Evolutionary conservation across 106 monocot genomes (phyloP).

Genomic region (Triglochin maritima): DNA sequence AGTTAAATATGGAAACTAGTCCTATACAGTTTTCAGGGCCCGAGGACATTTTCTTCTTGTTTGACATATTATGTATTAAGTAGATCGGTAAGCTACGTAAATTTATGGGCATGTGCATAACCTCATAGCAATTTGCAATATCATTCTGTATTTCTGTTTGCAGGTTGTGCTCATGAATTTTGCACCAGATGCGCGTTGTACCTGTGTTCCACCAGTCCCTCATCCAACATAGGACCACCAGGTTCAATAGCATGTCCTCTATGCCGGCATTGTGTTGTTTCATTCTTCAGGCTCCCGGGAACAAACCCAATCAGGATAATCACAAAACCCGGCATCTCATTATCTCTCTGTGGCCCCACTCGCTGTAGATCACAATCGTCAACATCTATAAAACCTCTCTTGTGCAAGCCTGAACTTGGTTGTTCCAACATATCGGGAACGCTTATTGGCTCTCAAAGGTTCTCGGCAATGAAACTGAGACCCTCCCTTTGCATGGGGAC

Average conservation of each 20-base stretch:
- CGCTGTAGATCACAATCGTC: not conserved
- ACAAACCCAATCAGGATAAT: conserved; percentile 29
- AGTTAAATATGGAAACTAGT: too few relatives aligned
- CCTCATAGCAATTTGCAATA: not conserved
- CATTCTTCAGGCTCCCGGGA: conserved; percentile 35
- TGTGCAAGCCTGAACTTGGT: not conserved
- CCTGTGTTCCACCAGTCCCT: conserved; percentile 54
- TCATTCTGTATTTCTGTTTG: not conserved
- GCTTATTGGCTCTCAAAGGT: conserved; percentile 5
- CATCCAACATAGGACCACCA: conserved; percentile 27
- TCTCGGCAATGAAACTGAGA: conserved; percentile 7
- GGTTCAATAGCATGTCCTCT: conserved; percentile 73
- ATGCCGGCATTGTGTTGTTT: conserved; percentile 49
- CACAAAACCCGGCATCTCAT: conserved; percentile 28
- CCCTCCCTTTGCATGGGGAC: conserved; percentile 4
- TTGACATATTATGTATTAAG: too few relatives aligned
- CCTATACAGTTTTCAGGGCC: too few relatives aligned
- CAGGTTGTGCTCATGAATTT: conserved; percentile 78
- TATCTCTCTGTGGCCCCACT: conserved; percentile 27
- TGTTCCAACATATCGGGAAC: not conserved
- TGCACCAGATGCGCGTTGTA: conserved; percentile 79
- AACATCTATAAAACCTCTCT: not conserved
- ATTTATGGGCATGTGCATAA: not conserved
- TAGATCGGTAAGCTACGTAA: not conserved
- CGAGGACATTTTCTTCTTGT: too few relatives aligned